phyloP scores from a whole-genome alignment of 257 asterid genomes.

The Solanum virginianum region DNA sequence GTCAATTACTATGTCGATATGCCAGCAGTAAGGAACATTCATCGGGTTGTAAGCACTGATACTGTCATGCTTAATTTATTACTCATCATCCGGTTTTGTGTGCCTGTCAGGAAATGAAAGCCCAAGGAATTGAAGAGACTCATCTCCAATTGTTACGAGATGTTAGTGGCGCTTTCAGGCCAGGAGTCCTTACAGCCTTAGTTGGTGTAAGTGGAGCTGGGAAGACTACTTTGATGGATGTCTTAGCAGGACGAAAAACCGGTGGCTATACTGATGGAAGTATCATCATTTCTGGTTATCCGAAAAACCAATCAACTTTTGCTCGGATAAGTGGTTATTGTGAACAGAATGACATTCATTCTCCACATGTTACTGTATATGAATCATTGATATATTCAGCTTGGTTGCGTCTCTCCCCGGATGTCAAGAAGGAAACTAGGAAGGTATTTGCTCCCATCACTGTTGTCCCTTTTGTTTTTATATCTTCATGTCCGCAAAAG shows the following conservation, averaged over 20 bases:
- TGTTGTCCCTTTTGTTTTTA: background rate
- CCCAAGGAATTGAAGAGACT: slow-evolving; percentile 48
- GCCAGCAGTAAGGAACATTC: slow-evolving; percentile 66
- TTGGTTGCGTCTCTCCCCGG: slow-evolving; percentile 82
- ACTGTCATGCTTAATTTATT: background rate
- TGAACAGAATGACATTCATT: slow-evolving; percentile 84
- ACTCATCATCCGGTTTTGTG: background rate
- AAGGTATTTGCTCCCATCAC: slow-evolving; percentile 15
- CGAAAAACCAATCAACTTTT: slow-evolving; percentile 73
- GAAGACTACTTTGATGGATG: slow-evolving; percentile 85
- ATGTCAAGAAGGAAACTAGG: slow-evolving; percentile 33
- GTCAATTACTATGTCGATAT: slow-evolving; percentile 88
- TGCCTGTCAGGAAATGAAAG: slow-evolving; percentile 56
- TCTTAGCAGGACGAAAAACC: slow-evolving; percentile 77
- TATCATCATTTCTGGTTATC: slow-evolving; percentile 68
- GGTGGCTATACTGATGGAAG: slow-evolving; percentile 72
- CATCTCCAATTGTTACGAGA: slow-evolving; percentile 71
- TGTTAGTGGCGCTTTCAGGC: slow-evolving; percentile 79
- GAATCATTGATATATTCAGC: slow-evolving; percentile 86
- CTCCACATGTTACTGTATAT: slow-evolving; percentile 80
- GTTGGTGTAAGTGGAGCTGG: slow-evolving; percentile 95
- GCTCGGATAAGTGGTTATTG: slow-evolving; percentile 85
- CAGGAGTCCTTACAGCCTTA: slow-evolving; percentile 77
- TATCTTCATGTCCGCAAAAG: background rate
- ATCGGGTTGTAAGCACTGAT: background rate